Base-by-base conservation (phyloP, 306 rosid species). In the Cicer pinnatifidum region DNA sequence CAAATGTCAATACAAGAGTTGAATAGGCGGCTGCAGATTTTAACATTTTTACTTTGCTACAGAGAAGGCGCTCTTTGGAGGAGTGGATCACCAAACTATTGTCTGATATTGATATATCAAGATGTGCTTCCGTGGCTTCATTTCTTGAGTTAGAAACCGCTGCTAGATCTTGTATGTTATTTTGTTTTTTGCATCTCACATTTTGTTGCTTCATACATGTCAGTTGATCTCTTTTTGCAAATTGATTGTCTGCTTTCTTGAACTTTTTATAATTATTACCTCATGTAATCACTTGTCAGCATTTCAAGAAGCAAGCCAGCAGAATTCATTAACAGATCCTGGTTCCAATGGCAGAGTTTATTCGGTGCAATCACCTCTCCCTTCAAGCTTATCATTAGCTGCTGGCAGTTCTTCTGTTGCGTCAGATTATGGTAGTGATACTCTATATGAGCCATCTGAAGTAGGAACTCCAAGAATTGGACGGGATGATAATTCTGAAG, bases 61-160 rank as follows among this genome's bases (percentile, higher is more conserved):
- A 95, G 99, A 87, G 99, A 90, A 92, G 92, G 86, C 80, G 89
- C 86, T 91, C 97, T 67, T 83, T 95, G 92, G 99, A 95, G 87
- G 96, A 91, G 75, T 91, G 99, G 99, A 82, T 92, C 83, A 86
- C 86, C 53, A 90, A 88, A 85, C 81, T 95, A 70, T 83, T 95
- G 76, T 95, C 91, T 63, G 97, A 95, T 85, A 90, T 92, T 80
- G 91, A 89, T 83, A 56, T 89, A 78, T 92, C 99, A 82, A 90
- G 99, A 85, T 90, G 99, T 39, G 84, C 90, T 84, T 87, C 83
- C 19, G 97, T 92, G 79, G 99, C 97, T 10, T 90, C 99, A 15
- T 95, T 95, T 85, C 91, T 95, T 39, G 99, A 92, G 83, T 91
- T 95, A 67, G 99, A 95, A 85, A 92, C 90, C 75, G 97, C 97